Percentiles rank a stretch among this genome's conserved stretches.
phyloP scores from a whole-genome alignment of 345 rosid genomes.

The Acer saccharum region DNA sequence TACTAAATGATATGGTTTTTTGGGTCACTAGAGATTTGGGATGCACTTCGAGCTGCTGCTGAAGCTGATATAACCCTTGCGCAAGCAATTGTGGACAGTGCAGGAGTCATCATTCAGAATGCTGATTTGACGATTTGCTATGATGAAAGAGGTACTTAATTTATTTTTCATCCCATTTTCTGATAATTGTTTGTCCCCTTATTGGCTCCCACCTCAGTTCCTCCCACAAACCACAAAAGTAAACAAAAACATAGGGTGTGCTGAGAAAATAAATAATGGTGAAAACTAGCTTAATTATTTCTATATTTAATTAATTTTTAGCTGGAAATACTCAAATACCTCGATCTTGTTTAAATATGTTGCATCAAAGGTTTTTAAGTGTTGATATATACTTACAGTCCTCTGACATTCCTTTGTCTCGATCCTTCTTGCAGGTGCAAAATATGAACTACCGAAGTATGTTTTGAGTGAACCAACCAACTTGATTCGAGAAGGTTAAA shows the following conservation, averaged over 20 bases:
- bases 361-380: neutral
- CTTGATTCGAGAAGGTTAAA: conserved; percentile 59
- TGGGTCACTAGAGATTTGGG: conserved; percentile 79
- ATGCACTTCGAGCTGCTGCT: conserved; percentile 88
- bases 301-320: neutral
- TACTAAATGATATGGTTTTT: conserved; percentile 5
- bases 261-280: neutral
- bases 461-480: conserved; percentile 92
- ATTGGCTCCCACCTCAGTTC: neutral
- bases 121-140: conserved; percentile 78
- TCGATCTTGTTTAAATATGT: neutral
- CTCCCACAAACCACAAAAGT: neutral
- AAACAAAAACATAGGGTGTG: too few species aligned
- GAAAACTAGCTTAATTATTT: too few species aligned
- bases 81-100: conserved; percentile 82
- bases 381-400: neutral
- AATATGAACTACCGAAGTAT: conserved; percentile 91
- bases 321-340: neutral
- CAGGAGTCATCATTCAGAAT: conserved; percentile 83
- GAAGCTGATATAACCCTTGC: conserved; percentile 75
- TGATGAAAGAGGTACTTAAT: conserved; percentile 77
- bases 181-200: neutral
- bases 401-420: conserved; percentile 4
- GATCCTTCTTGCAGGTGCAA: conserved; percentile 65
- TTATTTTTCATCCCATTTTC: neutral